Conservation (phyloP, 176 grass and related monocot genomes). For the Hsuehochloa calcarea region DNA sequence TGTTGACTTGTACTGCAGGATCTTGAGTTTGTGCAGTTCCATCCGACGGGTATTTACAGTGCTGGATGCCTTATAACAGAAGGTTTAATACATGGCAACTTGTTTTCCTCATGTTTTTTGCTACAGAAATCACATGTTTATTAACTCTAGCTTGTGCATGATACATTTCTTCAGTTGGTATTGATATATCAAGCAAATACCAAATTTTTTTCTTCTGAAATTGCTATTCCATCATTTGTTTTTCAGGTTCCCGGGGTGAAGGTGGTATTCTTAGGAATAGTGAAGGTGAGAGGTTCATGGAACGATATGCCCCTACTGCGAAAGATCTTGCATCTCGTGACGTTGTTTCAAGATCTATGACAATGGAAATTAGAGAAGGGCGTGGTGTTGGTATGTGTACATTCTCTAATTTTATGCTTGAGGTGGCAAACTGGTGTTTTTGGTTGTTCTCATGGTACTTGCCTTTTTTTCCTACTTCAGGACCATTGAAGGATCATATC, state of each 20-base stretch:
- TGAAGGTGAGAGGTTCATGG: slow-evolving; percentile 88
- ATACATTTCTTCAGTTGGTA: neutral
- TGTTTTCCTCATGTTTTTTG: neutral
- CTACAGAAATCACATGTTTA: neutral
- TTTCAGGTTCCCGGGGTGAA: slow-evolving; percentile 77
- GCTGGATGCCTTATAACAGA: slow-evolving; percentile 89
- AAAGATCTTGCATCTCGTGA: slow-evolving; percentile 86
- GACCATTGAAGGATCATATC: slow-evolving; percentile 89
- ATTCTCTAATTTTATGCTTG: slow-evolving; percentile 9
- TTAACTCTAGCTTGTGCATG: slow-evolving; percentile 20
- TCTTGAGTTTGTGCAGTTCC: slow-evolving; percentile 97
- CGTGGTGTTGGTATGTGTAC: slow-evolving; percentile 59
- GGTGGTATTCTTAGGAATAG: slow-evolving; percentile 86
- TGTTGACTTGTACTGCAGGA: slow-evolving; percentile 56
- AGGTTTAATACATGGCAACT: slow-evolving; percentile 41
- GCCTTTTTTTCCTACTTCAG: slow-evolving; percentile 23
- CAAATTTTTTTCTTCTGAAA: neutral
- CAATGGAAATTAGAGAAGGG: slow-evolving; percentile 80
- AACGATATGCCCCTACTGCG: slow-evolving; percentile 72
- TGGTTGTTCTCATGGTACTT: neutral
- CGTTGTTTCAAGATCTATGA: slow-evolving; percentile 84
- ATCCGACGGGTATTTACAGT: slow-evolving; percentile 86
- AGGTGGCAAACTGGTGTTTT: neutral
- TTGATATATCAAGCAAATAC: neutral
- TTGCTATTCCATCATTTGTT: neutral